phyloP scores from a whole-genome alignment of 192 early-diverging fungal genomes.

The Mycoemilia scoparia region DNA sequence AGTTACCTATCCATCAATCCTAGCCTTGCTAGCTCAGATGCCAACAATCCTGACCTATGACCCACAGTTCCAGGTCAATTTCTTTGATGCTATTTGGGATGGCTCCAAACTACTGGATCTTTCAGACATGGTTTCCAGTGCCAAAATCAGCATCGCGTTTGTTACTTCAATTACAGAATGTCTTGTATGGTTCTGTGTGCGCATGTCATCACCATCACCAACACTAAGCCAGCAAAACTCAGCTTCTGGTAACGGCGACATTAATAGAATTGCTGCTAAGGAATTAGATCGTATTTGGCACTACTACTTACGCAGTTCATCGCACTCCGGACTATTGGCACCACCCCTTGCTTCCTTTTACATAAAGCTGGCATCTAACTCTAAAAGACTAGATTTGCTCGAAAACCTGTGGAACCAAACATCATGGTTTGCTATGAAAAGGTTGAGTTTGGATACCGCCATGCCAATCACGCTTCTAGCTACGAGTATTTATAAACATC shows the following conservation, averaged over 20 bases:
- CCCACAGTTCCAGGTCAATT: constrained; percentile 10
- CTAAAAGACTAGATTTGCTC: constrained; percentile 14
- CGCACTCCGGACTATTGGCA: constrained; percentile 12
- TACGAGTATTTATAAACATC: too few relatives aligned
- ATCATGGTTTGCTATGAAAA: constrained; percentile 24
- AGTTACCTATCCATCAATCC: constrained; percentile 55
- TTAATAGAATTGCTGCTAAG: constrained; percentile 5
- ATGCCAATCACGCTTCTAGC: too few relatives aligned
- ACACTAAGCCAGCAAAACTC: background rate
- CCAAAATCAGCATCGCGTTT: constrained; percentile 10
- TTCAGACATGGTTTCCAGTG: too few relatives aligned
- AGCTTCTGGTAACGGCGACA: too few relatives aligned
- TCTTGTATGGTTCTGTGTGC: constrained; percentile 23
- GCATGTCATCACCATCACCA: constrained; percentile 8
- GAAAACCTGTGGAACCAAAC: constrained; percentile 20
- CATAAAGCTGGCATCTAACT: constrained; percentile 10
- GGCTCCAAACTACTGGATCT: constrained; percentile 3
- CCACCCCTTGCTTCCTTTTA: constrained; percentile 16
- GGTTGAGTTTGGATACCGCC: constrained; percentile 5
- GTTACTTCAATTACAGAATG: constrained; percentile 22
- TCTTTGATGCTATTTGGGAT: constrained; percentile 20
- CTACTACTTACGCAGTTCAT: constrained; percentile 18
- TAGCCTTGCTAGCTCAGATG: constrained; percentile 49
- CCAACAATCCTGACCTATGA: constrained; percentile 20
- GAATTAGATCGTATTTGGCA: constrained; percentile 26